Evolutionary conservation across 345 rosid species (phyloP), one percentile per base, ranked within the genome.

Genomic region (Diplotaxis tenuifolia): DNA sequence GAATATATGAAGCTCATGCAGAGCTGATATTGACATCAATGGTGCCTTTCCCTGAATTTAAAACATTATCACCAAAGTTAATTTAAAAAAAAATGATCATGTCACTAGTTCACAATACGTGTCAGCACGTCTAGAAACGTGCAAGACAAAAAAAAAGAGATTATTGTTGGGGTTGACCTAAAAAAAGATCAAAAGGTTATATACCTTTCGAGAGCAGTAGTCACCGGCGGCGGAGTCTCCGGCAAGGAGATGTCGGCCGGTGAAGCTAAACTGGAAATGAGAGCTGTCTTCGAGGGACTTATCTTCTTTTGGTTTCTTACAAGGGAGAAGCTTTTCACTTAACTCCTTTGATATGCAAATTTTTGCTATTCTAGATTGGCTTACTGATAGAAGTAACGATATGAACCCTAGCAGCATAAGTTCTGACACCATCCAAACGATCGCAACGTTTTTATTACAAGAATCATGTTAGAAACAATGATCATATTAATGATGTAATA

Each of bases 401-500:
- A 92, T 92, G 73, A 93, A 93, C 54, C 98, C 98, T 81, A 93
- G 65, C 20, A 93, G 76, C 98, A 93, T 93, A 83, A 88, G 79
- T 81, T 90, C 98, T 93, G 95, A 19, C 47, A 1, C 67, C 52
- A 20, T 29, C 58, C 70, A 66, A 9, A 25, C 27, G 12, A 4
- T 56, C 6, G 11, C 11, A 25, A 10, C 0, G 19, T 27, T 27
- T 68, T 15, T 4, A 50, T 22, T 14, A 38, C 45, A 71, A 47
- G 15, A 68, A 23, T 22, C 8, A 9, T 68, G 57, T 68, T 40
- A 75, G 79, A 27, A 38, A 68, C 22, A 6, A 36, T 67, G 47
- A 50, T 52, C 57, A 83, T 72, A n/a, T n/a, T n/a, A 23, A 25
- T 62, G 6, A 56, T 20, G n/a, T 64, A 9, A 42, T 20, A 7